Evolutionary conservation across 2,329 filamentous ascomycete genomes (phyloP).

Genomic region (Neofusicoccum sp.): DNA sequence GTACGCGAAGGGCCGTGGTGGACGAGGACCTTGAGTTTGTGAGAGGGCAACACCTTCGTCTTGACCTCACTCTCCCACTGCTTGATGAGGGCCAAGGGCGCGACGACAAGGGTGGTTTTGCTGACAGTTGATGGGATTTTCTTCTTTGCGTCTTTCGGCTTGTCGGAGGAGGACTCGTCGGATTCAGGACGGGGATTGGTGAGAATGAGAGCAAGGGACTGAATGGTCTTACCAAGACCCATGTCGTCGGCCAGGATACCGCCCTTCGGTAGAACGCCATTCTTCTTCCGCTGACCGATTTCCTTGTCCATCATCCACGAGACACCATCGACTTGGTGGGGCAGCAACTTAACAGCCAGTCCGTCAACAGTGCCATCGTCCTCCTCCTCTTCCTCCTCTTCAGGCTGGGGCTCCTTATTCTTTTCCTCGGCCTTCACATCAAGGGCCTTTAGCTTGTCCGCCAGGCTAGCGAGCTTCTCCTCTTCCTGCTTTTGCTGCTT

Average conservation of each 20-base stretch:
- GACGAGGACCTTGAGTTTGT: slow-evolving; percentile 76
- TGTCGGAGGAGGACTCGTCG: slow-evolving; percentile 52
- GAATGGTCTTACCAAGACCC: slow-evolving; percentile 94
- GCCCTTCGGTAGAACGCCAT: slow-evolving; percentile 76
- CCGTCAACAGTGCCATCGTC: slow-evolving; percentile 70
- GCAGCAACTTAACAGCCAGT: slow-evolving; percentile 81
- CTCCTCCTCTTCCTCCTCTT: slow-evolving; percentile 48
- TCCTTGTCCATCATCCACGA: slow-evolving; percentile 95
- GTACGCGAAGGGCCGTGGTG: slow-evolving; percentile 88
- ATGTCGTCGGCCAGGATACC: slow-evolving; percentile 96
- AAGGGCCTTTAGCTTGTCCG: slow-evolving; percentile 45
- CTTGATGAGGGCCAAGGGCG: slow-evolving; percentile 88
- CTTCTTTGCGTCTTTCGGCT: slow-evolving; percentile 49
- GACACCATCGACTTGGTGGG: slow-evolving; percentile 91
- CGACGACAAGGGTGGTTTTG: slow-evolving; percentile 85
- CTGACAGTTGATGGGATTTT: slow-evolving; percentile 68
- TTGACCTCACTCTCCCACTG: slow-evolving; percentile 96
- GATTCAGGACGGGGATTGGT: slow-evolving; percentile 67
- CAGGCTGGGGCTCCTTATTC: slow-evolving; percentile 45
- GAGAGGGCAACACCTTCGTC: slow-evolving; percentile 69
- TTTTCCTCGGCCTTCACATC: slow-evolving; percentile 47
- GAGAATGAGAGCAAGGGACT: slow-evolving; percentile 85
- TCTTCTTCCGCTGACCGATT: slow-evolving; percentile 78
- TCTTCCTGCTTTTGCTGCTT: slow-evolving; percentile 30
- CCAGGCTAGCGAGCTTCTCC: slow-evolving; percentile 37